Conservation (phyloP, 2,329 filamentous ascomycete species). For the Apiospora marii region DNA sequence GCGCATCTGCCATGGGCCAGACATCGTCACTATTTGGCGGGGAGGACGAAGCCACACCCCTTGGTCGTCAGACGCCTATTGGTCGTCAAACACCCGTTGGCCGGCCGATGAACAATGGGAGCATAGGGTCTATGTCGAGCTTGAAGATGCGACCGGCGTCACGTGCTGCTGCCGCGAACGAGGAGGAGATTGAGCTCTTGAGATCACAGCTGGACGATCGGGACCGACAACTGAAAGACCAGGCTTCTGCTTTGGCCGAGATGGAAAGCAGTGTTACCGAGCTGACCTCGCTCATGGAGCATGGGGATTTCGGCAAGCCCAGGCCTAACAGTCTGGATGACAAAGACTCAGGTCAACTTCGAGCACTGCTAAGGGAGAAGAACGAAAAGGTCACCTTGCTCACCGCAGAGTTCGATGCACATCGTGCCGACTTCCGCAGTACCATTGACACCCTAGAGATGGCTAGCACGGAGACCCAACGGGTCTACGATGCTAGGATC, state of each 20-base stretch:
- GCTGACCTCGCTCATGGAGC: conserved; percentile 72
- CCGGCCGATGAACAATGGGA: conserved; percentile 59
- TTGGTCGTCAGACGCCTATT: conserved; percentile 57
- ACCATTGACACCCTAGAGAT: conserved; percentile 97
- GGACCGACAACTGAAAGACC: conserved; percentile 87
- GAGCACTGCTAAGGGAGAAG: conserved; percentile 88
- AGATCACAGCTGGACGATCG: conserved; percentile 80
- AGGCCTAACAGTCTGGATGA: conserved; percentile 64
- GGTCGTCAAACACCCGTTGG: conserved; percentile 42
- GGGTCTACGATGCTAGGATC: conserved; percentile 94
- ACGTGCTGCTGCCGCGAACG: conserved; percentile 58
- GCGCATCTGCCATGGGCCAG: conserved; percentile 65
- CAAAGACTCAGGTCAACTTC: conserved; percentile 78
- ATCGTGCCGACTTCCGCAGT: conserved; percentile 93
- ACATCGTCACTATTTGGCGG: conserved; percentile 47
- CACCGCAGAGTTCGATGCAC: conserved; percentile 92
- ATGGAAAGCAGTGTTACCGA: conserved; percentile 71
- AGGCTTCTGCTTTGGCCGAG: conserved; percentile 81
- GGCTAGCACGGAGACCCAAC: conserved; percentile 92
- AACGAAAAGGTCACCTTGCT: conserved; percentile 96
- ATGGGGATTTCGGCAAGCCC: conserved; percentile 53
- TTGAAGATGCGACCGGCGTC: conserved; percentile 63
- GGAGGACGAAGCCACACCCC: conserved; percentile 66
- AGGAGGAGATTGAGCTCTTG: conserved; percentile 78
- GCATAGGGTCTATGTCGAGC: conserved; percentile 61